phyloP scores from a whole-genome alignment of 352 stramenopile species.

The Phytophthora boehmeriae region DNA sequence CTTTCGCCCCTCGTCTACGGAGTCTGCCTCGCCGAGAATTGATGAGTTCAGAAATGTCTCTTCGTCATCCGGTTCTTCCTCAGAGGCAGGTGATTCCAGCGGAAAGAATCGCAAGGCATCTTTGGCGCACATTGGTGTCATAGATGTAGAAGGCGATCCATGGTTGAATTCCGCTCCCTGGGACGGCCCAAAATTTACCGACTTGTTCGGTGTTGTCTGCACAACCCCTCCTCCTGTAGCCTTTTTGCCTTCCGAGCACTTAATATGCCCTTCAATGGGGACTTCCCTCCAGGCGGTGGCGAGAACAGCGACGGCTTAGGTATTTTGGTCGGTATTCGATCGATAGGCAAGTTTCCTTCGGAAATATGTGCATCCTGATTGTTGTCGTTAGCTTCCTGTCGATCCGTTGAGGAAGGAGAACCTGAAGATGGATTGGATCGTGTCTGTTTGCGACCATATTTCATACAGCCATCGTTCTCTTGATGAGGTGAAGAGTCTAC shows the following conservation, averaged over 20 bases:
- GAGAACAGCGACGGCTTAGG: conserved; percentile 23
- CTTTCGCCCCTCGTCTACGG: conserved; percentile 43
- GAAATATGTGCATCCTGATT: conserved; percentile 2
- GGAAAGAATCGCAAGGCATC: conserved; percentile 72
- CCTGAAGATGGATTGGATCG: conserved; percentile 1
- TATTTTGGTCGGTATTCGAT: conserved; percentile 8
- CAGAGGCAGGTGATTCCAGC: conserved; percentile 41
- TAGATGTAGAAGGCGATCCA: conserved; percentile 82
- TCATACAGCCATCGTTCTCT: neutral
- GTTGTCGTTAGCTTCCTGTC: neutral
- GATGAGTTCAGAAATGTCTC: conserved; percentile 87
- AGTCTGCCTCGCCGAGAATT: conserved; percentile 80
- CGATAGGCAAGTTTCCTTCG: neutral
- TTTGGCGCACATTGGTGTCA: conserved; percentile 79
- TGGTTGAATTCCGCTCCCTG: conserved; percentile 82
- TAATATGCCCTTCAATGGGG: conserved; percentile 75
- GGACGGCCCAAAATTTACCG: conserved; percentile 83
- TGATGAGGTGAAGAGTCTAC: conserved; percentile 15
- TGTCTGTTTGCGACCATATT: neutral
- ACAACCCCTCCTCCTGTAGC: conserved; percentile 14
- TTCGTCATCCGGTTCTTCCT: conserved; percentile 72
- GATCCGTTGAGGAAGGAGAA: conserved; percentile 4
- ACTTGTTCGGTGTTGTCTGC: conserved; percentile 76
- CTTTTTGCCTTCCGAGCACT: conserved; percentile 66
- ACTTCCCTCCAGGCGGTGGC: conserved; percentile 37